Percentiles rank a stretch among this genome's conserved stretches.
Evolutionary conservation across 345 rosid species (phyloP).

Genomic region (Nephelium lappaceum): DNA sequence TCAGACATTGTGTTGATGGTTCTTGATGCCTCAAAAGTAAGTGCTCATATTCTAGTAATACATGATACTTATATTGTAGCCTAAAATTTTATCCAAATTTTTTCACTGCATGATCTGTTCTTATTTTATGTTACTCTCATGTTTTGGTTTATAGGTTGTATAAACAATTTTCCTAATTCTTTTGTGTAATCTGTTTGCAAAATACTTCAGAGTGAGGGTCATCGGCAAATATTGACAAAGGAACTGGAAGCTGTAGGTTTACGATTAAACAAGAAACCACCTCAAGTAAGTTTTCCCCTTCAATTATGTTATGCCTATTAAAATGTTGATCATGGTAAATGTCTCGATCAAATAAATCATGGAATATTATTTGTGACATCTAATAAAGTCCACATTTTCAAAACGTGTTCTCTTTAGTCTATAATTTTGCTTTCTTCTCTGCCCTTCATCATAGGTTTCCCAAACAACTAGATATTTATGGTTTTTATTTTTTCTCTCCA

Average conservation of each 20-base stretch:
- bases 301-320: constrained; percentile 20
- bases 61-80: constrained; percentile 3
- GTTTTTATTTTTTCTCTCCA: not conserved
- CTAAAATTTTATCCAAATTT: not conserved
- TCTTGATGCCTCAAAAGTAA: constrained; percentile 99
- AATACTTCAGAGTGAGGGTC: constrained; percentile 87
- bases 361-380: not conserved
- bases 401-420: not conserved
- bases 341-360: not conserved
- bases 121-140: constrained; percentile 4
- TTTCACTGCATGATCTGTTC: not conserved
- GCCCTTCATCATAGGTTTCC: not conserved
- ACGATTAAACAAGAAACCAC: constrained; percentile 96
- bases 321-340: not conserved
- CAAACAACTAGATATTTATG: not conserved
- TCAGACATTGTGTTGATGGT: constrained; percentile 99
- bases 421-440: not conserved
- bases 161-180: not conserved
- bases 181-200: not conserved
- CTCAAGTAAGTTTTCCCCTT: constrained; percentile 62
- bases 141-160: constrained; percentile 4
- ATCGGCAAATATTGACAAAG: constrained; percentile 90
- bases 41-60: constrained; percentile 24
- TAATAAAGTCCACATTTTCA: not conserved
- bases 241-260: constrained; percentile 98